phyloP scores from a whole-genome alignment of 805 yeast genomes.

The Myxozyma sirexii region DNA sequence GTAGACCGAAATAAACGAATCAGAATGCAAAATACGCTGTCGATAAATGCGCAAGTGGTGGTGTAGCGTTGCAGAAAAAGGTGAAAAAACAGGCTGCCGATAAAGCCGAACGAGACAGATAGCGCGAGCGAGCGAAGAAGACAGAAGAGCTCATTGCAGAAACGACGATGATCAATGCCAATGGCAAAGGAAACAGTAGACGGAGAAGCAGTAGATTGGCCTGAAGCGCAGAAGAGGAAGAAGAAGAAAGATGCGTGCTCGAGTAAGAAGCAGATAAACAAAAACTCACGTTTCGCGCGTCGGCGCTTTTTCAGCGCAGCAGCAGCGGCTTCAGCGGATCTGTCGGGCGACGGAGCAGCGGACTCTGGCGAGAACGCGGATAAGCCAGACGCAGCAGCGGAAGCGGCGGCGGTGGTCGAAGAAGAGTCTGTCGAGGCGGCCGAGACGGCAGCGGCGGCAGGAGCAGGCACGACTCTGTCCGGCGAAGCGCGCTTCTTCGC shows the following conservation, averaged over 20 bases:
- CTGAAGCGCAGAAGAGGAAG: too few species aligned
- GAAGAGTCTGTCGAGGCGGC: neutral
- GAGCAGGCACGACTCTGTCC: constrained; percentile 21
- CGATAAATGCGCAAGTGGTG: neutral
- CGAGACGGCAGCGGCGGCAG: neutral
- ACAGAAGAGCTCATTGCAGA: neutral
- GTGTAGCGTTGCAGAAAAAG: neutral
- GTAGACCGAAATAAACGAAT: too few species aligned
- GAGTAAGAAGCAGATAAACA: neutral
- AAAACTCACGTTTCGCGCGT: constrained; percentile 29
- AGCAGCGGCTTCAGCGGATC: constrained; percentile 10
- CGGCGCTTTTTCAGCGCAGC: constrained; percentile 29
- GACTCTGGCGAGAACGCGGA: neutral
- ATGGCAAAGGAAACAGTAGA: neutral
- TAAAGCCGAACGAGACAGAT: neutral
- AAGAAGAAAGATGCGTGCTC: neutral
- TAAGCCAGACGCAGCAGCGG: neutral
- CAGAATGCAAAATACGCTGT: neutral
- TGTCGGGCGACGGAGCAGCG: neutral
- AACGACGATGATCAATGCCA: too few species aligned
- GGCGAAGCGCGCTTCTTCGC: constrained; percentile 35
- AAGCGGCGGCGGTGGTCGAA: neutral
- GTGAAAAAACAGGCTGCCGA: neutral
- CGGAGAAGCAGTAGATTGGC: neutral
- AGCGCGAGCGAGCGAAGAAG: neutral